phyloP scores from a whole-genome alignment of 106 monocot species.

The Gastrodia elata region DNA sequence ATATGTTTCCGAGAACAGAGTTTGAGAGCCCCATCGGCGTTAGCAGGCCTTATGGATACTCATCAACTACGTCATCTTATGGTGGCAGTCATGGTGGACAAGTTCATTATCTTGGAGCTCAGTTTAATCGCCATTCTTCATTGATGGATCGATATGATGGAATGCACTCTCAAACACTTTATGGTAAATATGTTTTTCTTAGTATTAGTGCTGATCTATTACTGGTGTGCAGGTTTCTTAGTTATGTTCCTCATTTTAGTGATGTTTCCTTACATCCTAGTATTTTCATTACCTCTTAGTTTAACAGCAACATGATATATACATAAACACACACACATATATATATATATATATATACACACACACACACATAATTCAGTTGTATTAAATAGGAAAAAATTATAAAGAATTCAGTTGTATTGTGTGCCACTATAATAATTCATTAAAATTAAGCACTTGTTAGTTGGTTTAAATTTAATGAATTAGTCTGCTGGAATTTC shows the following conservation, averaged over 20 bases:
- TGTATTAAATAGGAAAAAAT: no score
- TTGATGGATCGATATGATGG: conserved; percentile 6
- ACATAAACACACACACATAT: no score
- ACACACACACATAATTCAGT: no score
- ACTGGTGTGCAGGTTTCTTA: neutral
- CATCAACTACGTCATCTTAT: conserved; percentile 10
- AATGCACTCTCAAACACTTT: conserved; percentile 17
- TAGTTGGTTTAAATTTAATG: no score
- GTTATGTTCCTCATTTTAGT: neutral
- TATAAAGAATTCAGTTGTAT: no score
- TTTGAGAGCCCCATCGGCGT: conserved; percentile 4
- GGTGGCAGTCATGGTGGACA: conserved; percentile 11
- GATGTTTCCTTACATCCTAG: neutral
- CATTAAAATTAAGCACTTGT: no score
- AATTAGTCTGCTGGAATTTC: no score
- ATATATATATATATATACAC: no score
- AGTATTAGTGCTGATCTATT: neutral
- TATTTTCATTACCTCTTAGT: neutral
- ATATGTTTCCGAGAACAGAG: neutral
- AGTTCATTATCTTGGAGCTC: conserved; percentile 2
- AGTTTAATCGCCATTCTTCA: conserved; percentile 9
- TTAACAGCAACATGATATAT: no score
- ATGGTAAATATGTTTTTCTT: conserved; percentile 14
- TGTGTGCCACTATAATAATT: no score
- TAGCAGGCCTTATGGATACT: neutral